phyloP scores from a whole-genome alignment of 2,329 filamentous ascomycete genomes.

The Bipolaris bicolor region DNA sequence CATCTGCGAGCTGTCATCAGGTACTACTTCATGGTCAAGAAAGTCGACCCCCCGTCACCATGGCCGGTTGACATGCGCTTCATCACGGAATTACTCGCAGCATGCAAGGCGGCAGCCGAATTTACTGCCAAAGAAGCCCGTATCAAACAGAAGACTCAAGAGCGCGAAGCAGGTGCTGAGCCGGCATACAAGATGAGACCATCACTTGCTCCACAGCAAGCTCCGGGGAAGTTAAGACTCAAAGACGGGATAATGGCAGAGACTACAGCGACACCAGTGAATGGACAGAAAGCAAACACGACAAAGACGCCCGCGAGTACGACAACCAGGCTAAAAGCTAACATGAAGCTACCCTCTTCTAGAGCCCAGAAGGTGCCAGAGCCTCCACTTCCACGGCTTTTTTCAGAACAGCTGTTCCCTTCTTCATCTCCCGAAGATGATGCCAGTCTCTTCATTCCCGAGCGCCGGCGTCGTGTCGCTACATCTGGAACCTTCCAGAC shows the following conservation, averaged over 20 bases:
- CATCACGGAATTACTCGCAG: not conserved
- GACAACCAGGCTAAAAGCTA: not conserved
- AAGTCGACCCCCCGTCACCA: not conserved
- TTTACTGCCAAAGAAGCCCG: not conserved
- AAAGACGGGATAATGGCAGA: not conserved
- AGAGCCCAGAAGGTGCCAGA: not conserved
- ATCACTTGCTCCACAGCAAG: not conserved
- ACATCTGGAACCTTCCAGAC: not conserved
- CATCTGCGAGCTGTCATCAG: not conserved
- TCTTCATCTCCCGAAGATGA: not conserved
- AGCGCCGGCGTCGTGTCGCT: not conserved
- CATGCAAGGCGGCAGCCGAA: not conserved
- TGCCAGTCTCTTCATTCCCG: not conserved
- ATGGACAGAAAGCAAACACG: not conserved
- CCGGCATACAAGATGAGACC: not conserved
- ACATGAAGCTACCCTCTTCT: not conserved
- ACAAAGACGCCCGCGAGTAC: not conserved
- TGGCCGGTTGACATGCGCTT: not conserved
- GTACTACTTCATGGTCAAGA: constrained; percentile 1
- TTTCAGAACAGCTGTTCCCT: not conserved
- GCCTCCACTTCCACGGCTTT: not conserved
- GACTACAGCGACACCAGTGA: not conserved
- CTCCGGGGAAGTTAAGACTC: no score
- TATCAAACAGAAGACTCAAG: not conserved
- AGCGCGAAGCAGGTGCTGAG: not conserved